These are phyloP conservation scores for Nemania bipapillata DNA, from an alignment of 2,329 filamentous ascomycete species.

Conservation along the genomic window DNA sequence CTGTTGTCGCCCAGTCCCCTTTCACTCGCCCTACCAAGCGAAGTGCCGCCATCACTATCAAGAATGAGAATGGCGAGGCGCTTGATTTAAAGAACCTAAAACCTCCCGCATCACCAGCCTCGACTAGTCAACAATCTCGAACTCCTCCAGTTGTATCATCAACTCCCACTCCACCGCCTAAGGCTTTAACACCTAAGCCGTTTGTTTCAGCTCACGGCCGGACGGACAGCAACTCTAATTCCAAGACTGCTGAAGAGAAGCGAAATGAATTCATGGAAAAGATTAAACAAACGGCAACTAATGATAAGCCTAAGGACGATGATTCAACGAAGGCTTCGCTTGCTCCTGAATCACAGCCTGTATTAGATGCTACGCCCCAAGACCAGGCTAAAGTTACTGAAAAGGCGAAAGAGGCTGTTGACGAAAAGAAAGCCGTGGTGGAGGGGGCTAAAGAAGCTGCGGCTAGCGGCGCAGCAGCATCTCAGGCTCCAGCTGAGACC, in stretches of 20 bases:
- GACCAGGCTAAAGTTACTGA: conserved; percentile 51
- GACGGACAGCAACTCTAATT: conserved; percentile 72
- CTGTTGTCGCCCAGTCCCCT: conserved; percentile 57
- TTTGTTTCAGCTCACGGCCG: conserved; percentile 71
- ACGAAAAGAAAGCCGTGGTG: conserved; percentile 45
- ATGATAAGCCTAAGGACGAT: conserved; percentile 62
- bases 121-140: conserved; percentile 67
- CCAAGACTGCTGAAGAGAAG: conserved; percentile 83
- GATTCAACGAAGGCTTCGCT: conserved; percentile 52
- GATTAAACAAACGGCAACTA: conserved; percentile 69
- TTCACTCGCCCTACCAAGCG: conserved; percentile 67
- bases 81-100: conserved; percentile 74
- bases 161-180: conserved; percentile 82
- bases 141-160: conserved; percentile 77
- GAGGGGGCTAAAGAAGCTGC: conserved; percentile 49
- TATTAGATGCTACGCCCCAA: conserved; percentile 35
- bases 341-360: conserved; percentile 44
- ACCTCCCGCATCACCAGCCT: conserved; percentile 62
- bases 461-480: conserved; percentile 45
- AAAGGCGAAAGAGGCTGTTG: conserved; percentile 48
- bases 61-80: conserved; percentile 81
- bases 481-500: conserved; percentile 56
- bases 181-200: conserved; percentile 67
- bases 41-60: conserved; percentile 83
- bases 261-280: conserved; percentile 84